Evolutionary conservation across 352 stramenopile species (phyloP).

Genomic region (Blastocystis sp.): DNA sequence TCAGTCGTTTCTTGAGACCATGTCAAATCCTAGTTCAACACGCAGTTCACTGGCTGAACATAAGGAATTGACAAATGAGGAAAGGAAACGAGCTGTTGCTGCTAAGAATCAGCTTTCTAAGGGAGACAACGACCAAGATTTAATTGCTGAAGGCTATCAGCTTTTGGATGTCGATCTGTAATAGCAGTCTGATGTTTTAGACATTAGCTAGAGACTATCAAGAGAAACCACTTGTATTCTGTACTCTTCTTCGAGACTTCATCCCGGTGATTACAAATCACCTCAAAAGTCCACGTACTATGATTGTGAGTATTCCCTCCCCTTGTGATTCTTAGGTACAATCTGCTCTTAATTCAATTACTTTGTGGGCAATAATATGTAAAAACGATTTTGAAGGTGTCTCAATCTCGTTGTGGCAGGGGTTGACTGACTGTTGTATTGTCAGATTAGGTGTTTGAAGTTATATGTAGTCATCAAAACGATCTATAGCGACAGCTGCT

Average conservation of each 20-base stretch:
- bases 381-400: constrained; percentile 32
- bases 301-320: neutral
- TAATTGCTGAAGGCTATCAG: constrained; percentile 50
- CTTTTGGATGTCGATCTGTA: constrained; percentile 23
- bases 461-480: constrained; percentile 16
- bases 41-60: neutral
- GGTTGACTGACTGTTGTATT: constrained; percentile 31
- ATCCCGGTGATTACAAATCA: neutral
- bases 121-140: neutral
- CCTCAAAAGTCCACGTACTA: constrained; percentile 13
- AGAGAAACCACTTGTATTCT: constrained; percentile 48
- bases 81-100: constrained; percentile 25
- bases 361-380: constrained; percentile 29
- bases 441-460: neutral
- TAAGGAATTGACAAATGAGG: constrained; percentile 16
- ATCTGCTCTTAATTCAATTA: constrained; percentile 46
- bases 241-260: constrained; percentile 43
- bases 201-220: constrained; percentile 31
- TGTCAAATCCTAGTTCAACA: neutral
- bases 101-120: constrained; percentile 36
- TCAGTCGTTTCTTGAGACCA: neutral
- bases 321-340: neutral
- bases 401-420: constrained; percentile 45
- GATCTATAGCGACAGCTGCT: neutral
- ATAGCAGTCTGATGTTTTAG: neutral